Percentiles rank a stretch among this genome's conserved stretches.
Conservation (phyloP, 306 rosid species). For the Lathyrus sativus region DNA sequence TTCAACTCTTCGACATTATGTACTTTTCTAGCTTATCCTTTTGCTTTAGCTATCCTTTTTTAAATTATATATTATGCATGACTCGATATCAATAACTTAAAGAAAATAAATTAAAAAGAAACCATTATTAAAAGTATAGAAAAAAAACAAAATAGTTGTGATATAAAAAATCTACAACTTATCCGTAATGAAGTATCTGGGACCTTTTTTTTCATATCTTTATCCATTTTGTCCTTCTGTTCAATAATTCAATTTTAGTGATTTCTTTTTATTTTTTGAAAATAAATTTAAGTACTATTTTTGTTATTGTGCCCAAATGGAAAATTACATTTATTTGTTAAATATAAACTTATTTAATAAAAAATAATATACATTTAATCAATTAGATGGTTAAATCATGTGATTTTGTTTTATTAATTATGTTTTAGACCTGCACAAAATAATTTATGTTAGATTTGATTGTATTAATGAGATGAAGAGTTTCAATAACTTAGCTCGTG, state of each 20-base stretch:
- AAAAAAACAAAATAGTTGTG: not conserved
- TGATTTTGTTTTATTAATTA: no score
- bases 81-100: conserved; percentile 1
- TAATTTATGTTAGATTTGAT: no score
- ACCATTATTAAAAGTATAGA: not conserved
- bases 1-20: conserved; percentile 24
- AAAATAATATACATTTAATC: no score
- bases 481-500: no score
- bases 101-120: not conserved
- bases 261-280: not conserved
- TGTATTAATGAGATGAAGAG: no score
- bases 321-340: no score
- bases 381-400: no score
- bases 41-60: not conserved
- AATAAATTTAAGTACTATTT: no score
- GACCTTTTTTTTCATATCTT: conserved; percentile 38
- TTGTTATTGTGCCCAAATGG: not conserved
- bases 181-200: conserved; percentile 10
- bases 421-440: no score
- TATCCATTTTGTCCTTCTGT: conserved; percentile 32
- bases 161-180: not conserved
- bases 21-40: conserved; percentile 33
- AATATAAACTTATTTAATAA: no score
- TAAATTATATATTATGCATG: not conserved
- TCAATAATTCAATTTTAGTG: conserved; percentile 43